Evolutionary conservation across 139 green algal species (phyloP).

Genomic region (Spirogloea muscicola): DNA sequence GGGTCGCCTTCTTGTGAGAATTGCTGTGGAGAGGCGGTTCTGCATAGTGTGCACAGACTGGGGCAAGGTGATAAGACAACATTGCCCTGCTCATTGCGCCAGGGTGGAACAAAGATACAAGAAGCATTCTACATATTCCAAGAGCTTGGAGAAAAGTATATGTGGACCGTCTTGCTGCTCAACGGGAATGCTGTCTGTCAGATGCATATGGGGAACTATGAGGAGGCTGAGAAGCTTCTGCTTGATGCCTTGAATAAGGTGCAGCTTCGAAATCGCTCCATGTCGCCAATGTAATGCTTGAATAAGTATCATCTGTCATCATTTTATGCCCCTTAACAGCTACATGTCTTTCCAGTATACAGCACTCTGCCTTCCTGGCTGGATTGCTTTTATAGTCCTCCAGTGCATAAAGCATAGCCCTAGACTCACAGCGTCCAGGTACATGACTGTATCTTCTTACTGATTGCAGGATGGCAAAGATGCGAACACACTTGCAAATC

Average conservation of each 20-base stretch:
- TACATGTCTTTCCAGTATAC: neutral
- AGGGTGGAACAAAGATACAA: constrained; percentile 88
- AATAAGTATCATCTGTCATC: neutral
- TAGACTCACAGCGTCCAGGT: neutral
- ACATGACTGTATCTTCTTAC: neutral
- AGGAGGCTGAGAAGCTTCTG: constrained; percentile 58
- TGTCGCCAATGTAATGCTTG: constrained; percentile 22
- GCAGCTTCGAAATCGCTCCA: no score
- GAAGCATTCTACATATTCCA: constrained; percentile 92
- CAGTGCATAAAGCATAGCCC: neutral
- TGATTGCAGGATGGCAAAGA: constrained; percentile 78
- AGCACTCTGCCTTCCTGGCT: neutral
- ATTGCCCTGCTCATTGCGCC: constrained; percentile 1
- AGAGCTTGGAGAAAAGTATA: constrained; percentile 94
- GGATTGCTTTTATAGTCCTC: neutral
- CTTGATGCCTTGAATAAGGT: constrained; percentile 63
- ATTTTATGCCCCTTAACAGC: neutral
- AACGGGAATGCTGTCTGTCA: constrained; percentile 81
- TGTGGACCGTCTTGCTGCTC: constrained; percentile 83
- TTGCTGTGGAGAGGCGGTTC: no score
- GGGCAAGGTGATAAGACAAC: neutral
- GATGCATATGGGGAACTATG: constrained; percentile 80
- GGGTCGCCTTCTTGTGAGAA: no score
- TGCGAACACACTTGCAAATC: constrained; percentile 84
- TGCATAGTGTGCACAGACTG: no score